Evolutionary conservation across 2,329 filamentous ascomycete genomes (phyloP).

Genomic region (Colletotrichum sp.): DNA sequence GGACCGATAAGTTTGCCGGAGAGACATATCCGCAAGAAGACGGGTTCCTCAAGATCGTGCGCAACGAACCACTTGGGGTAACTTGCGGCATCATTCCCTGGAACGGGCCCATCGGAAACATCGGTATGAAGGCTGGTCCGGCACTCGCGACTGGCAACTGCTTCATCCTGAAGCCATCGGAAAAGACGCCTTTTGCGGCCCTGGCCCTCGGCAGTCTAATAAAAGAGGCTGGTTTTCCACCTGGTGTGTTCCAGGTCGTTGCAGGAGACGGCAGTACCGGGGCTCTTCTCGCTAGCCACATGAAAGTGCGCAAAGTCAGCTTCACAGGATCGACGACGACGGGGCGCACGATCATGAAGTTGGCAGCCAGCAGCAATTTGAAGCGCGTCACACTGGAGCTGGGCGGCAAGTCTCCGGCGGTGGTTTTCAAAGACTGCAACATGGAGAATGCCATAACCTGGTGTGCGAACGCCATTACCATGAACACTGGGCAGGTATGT

Average conservation of each 20-base stretch:
- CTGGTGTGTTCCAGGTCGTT: constrained; percentile 46
- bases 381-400: constrained; percentile 78
- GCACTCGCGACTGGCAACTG: constrained; percentile 49
- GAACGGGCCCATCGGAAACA: constrained; percentile 43
- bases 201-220: constrained; percentile 40
- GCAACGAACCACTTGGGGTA: constrained; percentile 34
- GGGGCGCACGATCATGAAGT: constrained; percentile 67
- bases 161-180: constrained; percentile 48
- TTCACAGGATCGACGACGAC: constrained; percentile 76
- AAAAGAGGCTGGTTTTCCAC: constrained; percentile 45
- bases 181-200: constrained; percentile 44
- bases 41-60: constrained; percentile 45
- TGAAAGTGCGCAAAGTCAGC: constrained; percentile 59
- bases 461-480: constrained; percentile 57
- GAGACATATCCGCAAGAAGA: constrained; percentile 38
- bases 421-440: constrained; percentile 70
- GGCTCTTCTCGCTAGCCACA: constrained; percentile 28
- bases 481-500: constrained; percentile 77
- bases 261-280: constrained; percentile 42
- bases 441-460: constrained; percentile 61
- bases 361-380: constrained; percentile 65
- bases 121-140: constrained; percentile 44
- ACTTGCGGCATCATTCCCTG: constrained; percentile 39
- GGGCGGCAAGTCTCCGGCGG: constrained; percentile 70
- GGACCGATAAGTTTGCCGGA: constrained; percentile 27